Evolutionary conservation across 1,139 yeast genomes (phyloP), one percentile per base, ranked within the genome.

Genomic region (Suhomyces anneliseae): DNA sequence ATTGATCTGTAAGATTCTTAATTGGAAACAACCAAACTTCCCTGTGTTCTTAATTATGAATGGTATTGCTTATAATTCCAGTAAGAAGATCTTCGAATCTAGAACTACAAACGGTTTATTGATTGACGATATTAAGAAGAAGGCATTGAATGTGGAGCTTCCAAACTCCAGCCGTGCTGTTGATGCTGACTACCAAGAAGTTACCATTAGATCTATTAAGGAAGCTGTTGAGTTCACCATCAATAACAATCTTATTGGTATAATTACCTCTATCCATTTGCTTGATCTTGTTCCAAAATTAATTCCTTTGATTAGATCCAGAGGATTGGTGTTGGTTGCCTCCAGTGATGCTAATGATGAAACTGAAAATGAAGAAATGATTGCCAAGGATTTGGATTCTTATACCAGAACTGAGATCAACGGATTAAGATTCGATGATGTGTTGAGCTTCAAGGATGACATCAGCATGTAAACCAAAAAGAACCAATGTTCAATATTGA

Each of bases 1-100:
- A 32, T 81, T 85, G 43, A 89, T 90, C 15, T 93, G 99, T 67
- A 90, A 96, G 15, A 87, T 90, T 42, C 73, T 93, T 56, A 93
- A 93, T 66, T 93, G 99, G 99, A 93, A 93, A 66, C 99, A 93
- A 68, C 99, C 99, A 6, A 93, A 92, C 65, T 93, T 87, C 68
- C 97, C 99, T 0, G 98, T 93, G 1, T 85, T 93, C 56, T 87
- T 88, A 66, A 81, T 85, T 44, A 82, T 92, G 81, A 85, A 82
- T 58, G 89, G 90, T 10, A 72, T 85, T 34, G 72, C 72, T 33
- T 80, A 65, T 61, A 69, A 72, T 52, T 54, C 53, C 48, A 39
- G 54, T 2, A 51, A 58, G 36, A 54, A 55, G 14, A 47, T 45
- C 8, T 75, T 75, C 50, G 79, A 74, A 53, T 66, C 71, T 6